Conservation (phyloP, 495 filamentous ascomycete genomes). For the Aspergillus incahuasiensis region DNA sequence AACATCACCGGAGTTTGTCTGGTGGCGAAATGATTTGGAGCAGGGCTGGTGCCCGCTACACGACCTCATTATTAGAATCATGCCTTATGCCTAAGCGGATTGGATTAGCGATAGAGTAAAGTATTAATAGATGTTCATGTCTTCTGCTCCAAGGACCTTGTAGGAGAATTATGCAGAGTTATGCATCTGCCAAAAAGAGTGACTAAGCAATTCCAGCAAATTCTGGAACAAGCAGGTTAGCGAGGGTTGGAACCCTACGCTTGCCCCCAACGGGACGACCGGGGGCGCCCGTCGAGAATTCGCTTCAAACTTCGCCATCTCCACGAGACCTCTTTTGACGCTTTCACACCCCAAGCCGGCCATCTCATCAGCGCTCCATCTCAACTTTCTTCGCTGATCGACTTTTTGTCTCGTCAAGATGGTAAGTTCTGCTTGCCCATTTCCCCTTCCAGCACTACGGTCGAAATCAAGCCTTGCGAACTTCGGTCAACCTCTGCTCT, state of each 20-base stretch:
- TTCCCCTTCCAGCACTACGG: conserved; percentile 4
- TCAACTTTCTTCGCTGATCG: conserved; percentile 47
- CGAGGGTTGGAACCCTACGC: conserved; percentile 42
- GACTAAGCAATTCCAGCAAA: background rate
- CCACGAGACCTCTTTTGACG: conserved; percentile 32
- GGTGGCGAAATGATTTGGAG: conserved; percentile 3
- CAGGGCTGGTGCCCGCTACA: conserved; percentile 4
- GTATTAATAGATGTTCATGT: background rate
- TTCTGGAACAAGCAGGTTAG: conserved; percentile 30
- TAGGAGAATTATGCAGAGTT: conserved; percentile 19
- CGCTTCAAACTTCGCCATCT: conserved; percentile 39
- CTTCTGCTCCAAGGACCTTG: background rate
- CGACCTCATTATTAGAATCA: conserved; percentile 1
- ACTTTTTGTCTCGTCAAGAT: conserved; percentile 46
- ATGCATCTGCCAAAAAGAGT: background rate
- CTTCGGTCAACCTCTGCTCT: conserved; percentile 1
- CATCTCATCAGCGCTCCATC: conserved; percentile 47
- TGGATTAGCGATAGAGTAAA: conserved; percentile 17
- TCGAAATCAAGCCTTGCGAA: background rate
- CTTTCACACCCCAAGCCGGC: conserved; percentile 38
- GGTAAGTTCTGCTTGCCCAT: conserved; percentile 28
- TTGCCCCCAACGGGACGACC: conserved; percentile 26
- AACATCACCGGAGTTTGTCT: background rate
- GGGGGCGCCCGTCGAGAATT: conserved; percentile 25
- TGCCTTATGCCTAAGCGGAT: conserved; percentile 11